Evolutionary conservation across 2,329 filamentous ascomycete genomes (phyloP).

Genomic region (Pyricularia grisea): DNA sequence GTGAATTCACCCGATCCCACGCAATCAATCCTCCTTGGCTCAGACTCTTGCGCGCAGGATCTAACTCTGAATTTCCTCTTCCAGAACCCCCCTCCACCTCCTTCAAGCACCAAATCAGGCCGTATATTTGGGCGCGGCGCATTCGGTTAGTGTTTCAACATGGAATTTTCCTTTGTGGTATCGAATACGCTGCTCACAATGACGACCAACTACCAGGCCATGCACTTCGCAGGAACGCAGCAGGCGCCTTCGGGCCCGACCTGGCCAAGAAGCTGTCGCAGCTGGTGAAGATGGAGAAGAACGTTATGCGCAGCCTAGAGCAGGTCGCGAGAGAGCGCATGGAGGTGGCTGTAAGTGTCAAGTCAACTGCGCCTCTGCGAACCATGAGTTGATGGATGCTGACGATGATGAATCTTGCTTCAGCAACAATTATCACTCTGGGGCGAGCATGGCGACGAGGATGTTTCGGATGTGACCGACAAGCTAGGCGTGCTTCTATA

Average conservation of each 20-base stretch:
- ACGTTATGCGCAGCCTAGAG: conserved; percentile 98
- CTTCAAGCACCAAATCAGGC: conserved; percentile 83
- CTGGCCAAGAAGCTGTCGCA: conserved; percentile 96
- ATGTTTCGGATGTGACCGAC: conserved; percentile 97
- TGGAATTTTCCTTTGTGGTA: neutral
- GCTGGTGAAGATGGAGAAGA: conserved; percentile 99
- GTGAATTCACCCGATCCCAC: conserved; percentile 20
- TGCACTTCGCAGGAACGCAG: conserved; percentile 63
- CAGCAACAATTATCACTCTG: conserved; percentile 98
- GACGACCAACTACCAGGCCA: conserved; percentile 34
- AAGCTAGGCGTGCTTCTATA: conserved; percentile 97
- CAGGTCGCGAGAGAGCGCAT: conserved; percentile 91
- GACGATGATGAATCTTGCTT: neutral
- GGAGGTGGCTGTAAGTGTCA: conserved; percentile 80
- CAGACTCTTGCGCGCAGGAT: neutral
- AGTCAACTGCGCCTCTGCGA: neutral
- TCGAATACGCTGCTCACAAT: neutral
- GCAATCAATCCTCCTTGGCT: neutral
- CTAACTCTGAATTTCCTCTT: neutral
- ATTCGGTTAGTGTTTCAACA: conserved; percentile 56
- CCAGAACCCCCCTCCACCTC: conserved; percentile 86
- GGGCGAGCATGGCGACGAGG: conserved; percentile 92
- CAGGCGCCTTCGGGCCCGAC: conserved; percentile 73
- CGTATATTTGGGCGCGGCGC: conserved; percentile 81
- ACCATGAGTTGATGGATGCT: neutral